Conservation (phyloP, 441 rosid species). For the Eutrema salsugineum region DNA sequence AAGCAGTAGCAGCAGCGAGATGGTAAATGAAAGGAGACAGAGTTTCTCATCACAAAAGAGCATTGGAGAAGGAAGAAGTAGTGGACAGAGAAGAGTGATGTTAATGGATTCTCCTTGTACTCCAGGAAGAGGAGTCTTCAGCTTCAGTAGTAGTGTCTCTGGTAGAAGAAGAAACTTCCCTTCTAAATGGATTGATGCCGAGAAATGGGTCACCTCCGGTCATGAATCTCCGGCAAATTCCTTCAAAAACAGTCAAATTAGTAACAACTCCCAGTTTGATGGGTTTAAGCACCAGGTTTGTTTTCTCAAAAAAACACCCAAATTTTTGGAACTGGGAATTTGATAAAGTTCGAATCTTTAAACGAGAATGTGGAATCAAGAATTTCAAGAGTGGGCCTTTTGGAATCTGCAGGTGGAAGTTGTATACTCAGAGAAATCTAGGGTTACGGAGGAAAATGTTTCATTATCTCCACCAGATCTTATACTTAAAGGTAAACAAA, state of each 20-base stretch:
- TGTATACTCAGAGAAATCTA: slow-evolving; percentile 64
- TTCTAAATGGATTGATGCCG: slow-evolving; percentile 95
- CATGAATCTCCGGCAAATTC: slow-evolving; percentile 63
- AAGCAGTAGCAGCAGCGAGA: slow-evolving; percentile 29
- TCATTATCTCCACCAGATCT: slow-evolving; percentile 43
- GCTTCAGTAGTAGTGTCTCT: slow-evolving; percentile 51
- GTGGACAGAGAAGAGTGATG: slow-evolving; percentile 44
- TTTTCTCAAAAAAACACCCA: not conserved
- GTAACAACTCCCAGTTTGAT: slow-evolving; percentile 28
- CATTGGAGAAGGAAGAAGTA: slow-evolving; percentile 45
- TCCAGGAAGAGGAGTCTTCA: slow-evolving; percentile 81
- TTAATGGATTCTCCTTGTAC: slow-evolving; percentile 66
- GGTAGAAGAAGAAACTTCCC: slow-evolving; percentile 65
- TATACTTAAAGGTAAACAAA: slow-evolving; percentile 61
- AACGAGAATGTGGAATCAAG: not conserved
- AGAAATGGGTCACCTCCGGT: slow-evolving; percentile 82
- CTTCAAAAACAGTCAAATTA: slow-evolving; percentile 34
- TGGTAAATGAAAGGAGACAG: slow-evolving; percentile 34
- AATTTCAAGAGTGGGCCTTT: not conserved
- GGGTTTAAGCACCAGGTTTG: slow-evolving; percentile 39
- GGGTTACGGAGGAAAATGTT: slow-evolving; percentile 48
- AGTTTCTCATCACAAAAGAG: slow-evolving; percentile 48
- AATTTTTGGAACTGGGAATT: not conserved
- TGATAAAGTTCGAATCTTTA: slow-evolving; percentile 9
- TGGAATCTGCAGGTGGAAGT: slow-evolving; percentile 29